Conservation (phyloP, 2,329 filamentous ascomycete species). For the Neonectria faginata region DNA sequence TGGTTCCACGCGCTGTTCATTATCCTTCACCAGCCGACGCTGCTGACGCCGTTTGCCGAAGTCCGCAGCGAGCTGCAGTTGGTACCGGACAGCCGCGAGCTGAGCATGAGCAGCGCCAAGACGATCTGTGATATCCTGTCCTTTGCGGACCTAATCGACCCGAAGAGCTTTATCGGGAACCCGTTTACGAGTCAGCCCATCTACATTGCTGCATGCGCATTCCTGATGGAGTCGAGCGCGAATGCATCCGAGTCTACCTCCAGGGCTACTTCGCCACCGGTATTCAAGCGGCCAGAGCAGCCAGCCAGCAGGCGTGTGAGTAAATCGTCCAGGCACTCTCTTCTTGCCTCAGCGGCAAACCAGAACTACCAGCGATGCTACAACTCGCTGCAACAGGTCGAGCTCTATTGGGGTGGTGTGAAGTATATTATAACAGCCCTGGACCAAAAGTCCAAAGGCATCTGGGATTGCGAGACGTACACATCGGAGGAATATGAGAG, state of each 20-base stretch:
- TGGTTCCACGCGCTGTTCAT: slow-evolving; percentile 93
- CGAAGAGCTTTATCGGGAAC: slow-evolving; percentile 87
- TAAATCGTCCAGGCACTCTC: slow-evolving; percentile 73
- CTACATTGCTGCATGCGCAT: slow-evolving; percentile 90
- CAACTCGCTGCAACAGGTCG: slow-evolving; percentile 82
- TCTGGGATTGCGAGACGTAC: slow-evolving; percentile 79
- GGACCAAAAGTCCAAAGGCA: slow-evolving; percentile 88
- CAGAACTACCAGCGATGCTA: slow-evolving; percentile 91
- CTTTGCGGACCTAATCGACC: slow-evolving; percentile 87
- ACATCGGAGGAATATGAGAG: slow-evolving; percentile 82
- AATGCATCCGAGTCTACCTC: slow-evolving; percentile 72
- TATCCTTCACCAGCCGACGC: slow-evolving; percentile 83
- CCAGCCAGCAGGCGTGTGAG: slow-evolving; percentile 35
- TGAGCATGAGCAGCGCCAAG: slow-evolving; percentile 89
- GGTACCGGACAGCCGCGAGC: slow-evolving; percentile 81
- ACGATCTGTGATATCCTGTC: slow-evolving; percentile 90
- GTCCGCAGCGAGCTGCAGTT: slow-evolving; percentile 73
- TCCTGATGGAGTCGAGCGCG: slow-evolving; percentile 83
- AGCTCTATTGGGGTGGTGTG: slow-evolving; percentile 87
- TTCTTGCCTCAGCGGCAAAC: slow-evolving; percentile 83
- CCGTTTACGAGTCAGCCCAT: slow-evolving; percentile 92
- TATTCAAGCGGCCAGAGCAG: slow-evolving; percentile 21
- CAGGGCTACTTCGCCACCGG: slow-evolving; percentile 65
- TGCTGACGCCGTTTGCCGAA: slow-evolving; percentile 79
- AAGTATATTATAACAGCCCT: slow-evolving; percentile 88